Conservation (phyloP, 306 rosid genomes). For the Betula pendula region DNA sequence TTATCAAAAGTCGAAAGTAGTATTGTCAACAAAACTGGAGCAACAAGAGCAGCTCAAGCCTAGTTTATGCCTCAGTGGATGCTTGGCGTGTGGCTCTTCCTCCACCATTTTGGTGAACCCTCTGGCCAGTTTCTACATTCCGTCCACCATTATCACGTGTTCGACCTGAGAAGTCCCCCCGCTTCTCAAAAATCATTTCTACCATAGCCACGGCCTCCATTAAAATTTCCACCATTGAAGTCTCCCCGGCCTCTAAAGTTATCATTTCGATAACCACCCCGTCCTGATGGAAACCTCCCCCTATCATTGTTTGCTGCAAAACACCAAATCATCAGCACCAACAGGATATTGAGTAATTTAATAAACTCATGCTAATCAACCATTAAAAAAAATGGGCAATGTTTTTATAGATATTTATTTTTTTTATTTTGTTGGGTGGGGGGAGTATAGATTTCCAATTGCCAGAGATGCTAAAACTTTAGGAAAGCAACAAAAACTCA, state of each 20-base stretch:
- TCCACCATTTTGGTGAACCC: slow-evolving; percentile 45
- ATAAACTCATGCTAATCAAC: background rate
- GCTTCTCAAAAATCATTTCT: slow-evolving; percentile 62
- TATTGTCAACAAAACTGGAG: slow-evolving; percentile 22
- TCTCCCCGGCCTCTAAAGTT: slow-evolving; percentile 64
- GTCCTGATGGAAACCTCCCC: slow-evolving; percentile 55
- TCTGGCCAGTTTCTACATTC: slow-evolving; percentile 44
- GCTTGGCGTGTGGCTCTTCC: slow-evolving; percentile 49
- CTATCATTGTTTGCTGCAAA: slow-evolving; percentile 67
- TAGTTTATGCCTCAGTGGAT: slow-evolving; percentile 36
- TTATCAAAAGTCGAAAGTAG: slow-evolving; percentile 11
- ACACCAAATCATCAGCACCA: background rate
- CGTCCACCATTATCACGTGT: slow-evolving; percentile 39
- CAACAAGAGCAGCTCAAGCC: slow-evolving; percentile 2
- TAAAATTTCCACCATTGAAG: slow-evolving; percentile 35
- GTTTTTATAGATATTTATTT: background rate
- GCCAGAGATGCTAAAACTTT: no score
- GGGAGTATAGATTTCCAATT: no score
- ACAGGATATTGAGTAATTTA: background rate
- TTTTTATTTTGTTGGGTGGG: no score
- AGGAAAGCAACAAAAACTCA: background rate
- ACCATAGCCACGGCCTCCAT: slow-evolving; percentile 45
- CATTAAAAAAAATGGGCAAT: background rate
- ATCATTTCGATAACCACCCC: slow-evolving; percentile 64
- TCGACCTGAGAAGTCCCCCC: slow-evolving; percentile 51